Conservation (phyloP, 1,284 basidiomycete species). For the Leccinum pachyderme region DNA sequence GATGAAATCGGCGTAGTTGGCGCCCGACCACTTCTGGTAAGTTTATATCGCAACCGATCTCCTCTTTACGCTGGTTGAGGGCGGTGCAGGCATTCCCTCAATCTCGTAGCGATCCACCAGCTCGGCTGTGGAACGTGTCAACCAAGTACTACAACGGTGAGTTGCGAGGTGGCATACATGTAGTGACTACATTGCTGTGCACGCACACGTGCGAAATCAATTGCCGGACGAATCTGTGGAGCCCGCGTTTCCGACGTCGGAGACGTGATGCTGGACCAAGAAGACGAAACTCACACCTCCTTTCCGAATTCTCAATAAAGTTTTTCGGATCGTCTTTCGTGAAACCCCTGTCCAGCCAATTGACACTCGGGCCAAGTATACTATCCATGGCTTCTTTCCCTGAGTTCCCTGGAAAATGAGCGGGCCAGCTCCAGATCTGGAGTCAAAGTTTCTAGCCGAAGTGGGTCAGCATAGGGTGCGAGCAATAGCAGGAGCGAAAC, state of each 20-base stretch:
- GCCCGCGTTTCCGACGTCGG: background rate
- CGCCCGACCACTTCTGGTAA: conserved; percentile 91
- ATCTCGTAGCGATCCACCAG: conserved; percentile 74
- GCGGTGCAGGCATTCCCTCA: conserved; percentile 88
- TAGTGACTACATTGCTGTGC: conserved; percentile 81
- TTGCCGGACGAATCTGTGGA: conserved; percentile 73
- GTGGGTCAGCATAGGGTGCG: conserved; percentile 82
- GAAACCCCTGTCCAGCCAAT: conserved; percentile 86
- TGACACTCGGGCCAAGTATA: conserved; percentile 96
- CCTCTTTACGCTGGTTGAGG: conserved; percentile 84
- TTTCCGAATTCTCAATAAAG: conserved; percentile 93
- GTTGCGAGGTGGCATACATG: conserved; percentile 46
- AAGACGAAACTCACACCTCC: conserved; percentile 60
- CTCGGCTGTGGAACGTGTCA: conserved; percentile 51
- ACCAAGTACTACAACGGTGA: background rate
- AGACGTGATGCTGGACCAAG: conserved; percentile 2
- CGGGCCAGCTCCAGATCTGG: conserved; percentile 82
- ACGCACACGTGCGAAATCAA: conserved; percentile 86
- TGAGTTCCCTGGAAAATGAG: conserved; percentile 76
- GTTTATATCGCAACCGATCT: conserved; percentile 89
- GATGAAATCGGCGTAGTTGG: conserved; percentile 83
- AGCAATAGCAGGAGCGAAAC: conserved; percentile 80
- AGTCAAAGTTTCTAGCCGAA: conserved; percentile 90
- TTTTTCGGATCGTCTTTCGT: conserved; percentile 74
- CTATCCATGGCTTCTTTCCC: conserved; percentile 72